Evolutionary conservation across 2,329 filamentous ascomycete genomes (phyloP).

Genomic region (Epichloe gansuensis): DNA sequence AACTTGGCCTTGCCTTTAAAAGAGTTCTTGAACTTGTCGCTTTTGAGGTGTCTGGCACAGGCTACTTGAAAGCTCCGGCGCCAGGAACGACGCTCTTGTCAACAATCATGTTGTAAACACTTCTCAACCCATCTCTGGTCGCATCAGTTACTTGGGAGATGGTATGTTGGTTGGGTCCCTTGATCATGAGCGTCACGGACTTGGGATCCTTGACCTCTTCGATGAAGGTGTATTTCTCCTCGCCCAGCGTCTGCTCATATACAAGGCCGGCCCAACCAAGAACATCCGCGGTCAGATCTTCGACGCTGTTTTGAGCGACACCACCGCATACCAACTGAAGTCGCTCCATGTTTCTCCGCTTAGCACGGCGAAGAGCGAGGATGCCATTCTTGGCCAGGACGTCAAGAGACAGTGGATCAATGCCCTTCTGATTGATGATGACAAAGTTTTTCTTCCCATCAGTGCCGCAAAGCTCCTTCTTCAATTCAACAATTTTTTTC

Average conservation of each 20-base stretch:
- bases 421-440: conserved; percentile 98
- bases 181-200: conserved; percentile 94
- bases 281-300: conserved; percentile 76
- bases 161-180: conserved; percentile 93
- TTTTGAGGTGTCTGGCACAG: conserved; percentile 75
- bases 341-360: conserved; percentile 98
- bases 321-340: conserved; percentile 91
- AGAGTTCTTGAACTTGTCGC: conserved; percentile 73
- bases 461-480: conserved; percentile 92
- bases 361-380: conserved; percentile 82
- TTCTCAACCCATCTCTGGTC: conserved; percentile 85
- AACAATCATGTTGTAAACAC: conserved; percentile 99
- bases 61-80: conserved; percentile 92
- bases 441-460: conserved; percentile 94
- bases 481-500: conserved; percentile 93
- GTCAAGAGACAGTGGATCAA: conserved; percentile 90
- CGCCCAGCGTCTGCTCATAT: conserved; percentile 92
- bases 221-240: conserved; percentile 98
- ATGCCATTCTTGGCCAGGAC: conserved; percentile 98
- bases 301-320: conserved; percentile 86
- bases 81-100: conserved; percentile 91
- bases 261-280: conserved; percentile 94
- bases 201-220: conserved; percentile 99
- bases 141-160: conserved; percentile 96
- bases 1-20: conserved; percentile 98